Base-by-base conservation (phyloP, 1,139 yeast genomes). In the Lodderomyces pseudojiufengensis region DNA sequence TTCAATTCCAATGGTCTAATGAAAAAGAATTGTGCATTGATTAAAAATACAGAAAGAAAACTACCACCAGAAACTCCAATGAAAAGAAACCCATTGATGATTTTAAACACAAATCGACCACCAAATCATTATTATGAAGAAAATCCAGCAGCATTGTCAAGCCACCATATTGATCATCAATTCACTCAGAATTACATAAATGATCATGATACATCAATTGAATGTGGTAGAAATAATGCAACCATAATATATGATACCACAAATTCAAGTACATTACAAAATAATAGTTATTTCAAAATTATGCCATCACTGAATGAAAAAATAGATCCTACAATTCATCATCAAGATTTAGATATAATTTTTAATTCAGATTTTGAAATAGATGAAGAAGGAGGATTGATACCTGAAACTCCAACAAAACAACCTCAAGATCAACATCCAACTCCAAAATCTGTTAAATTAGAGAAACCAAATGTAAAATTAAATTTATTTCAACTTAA, bases 61-160 rank as follows among this genome's bases (percentile, higher is more conserved):
- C 50, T 64, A 16, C 73, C 73, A 37, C 95, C 95, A 0, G 95
- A 86, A 47, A 86, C 95, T 0, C 95, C 95, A 0, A 82, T 87
- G 51, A 86, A 85, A 52, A 75, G 73, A 49, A 70, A 68, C 41
- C 73, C 87, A 62, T 37, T 63, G 41, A 60, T 61, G 58, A 43
- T 66, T 38, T 47, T 65, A 36, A 60, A 57, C 36, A 54, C 59
- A 10, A 58, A 57, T 39, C 51, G 53, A 35, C 58, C 52, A 9
- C 56, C 49, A 10, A 35, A 44, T 15, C 42, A 18, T 10, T 22
- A 32, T 9, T 31, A 44, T 31, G 58, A 50, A 24, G 57, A 56
- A 24, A 40, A 18, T 7, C 7, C 20, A 18, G 5, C 7, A 18
- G 20, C 20, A 18, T 52, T 5, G 7, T 18, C 20, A 18, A 18